These are phyloP conservation scores for Exophiala phaeomuriformis DNA, from an alignment of 2,329 filamentous ascomycete species.

Conservation along the genomic window DNA sequence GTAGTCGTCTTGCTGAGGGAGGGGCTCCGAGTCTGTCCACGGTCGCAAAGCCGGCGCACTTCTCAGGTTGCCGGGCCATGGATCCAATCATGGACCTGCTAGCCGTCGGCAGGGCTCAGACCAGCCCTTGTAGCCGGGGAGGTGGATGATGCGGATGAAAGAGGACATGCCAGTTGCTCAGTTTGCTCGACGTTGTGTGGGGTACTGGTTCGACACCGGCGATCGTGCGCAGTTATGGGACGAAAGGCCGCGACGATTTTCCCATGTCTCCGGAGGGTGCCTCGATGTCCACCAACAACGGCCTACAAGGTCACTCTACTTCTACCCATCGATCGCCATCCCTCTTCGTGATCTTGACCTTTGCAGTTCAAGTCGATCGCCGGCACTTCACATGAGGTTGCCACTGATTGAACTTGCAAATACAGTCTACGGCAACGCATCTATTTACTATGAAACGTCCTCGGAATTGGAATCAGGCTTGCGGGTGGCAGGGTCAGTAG, in stretches of 20 bases:
- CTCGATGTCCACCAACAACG: no score
- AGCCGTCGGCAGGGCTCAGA: background rate
- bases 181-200: background rate
- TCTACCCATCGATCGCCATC: no score
- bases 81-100: slow-evolving; percentile 1
- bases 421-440: no score
- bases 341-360: no score
- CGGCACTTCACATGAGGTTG: background rate
- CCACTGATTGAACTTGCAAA: background rate
- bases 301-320: no score
- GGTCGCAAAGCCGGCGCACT: slow-evolving; percentile 12
- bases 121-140: background rate
- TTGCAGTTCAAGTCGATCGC: no score
- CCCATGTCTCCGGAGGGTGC: background rate
- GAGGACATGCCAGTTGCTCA: background rate
- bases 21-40: background rate
- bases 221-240: background rate
- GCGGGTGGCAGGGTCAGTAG: no score
- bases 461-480: no score
- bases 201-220: background rate
- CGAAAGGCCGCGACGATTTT: background rate
- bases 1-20: background rate
- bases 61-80: slow-evolving; percentile 6
- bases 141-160: background rate
- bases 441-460: no score